phyloP scores from a whole-genome alignment of 2,329 filamentous ascomycete genomes.

The Botrytis deweyae region DNA sequence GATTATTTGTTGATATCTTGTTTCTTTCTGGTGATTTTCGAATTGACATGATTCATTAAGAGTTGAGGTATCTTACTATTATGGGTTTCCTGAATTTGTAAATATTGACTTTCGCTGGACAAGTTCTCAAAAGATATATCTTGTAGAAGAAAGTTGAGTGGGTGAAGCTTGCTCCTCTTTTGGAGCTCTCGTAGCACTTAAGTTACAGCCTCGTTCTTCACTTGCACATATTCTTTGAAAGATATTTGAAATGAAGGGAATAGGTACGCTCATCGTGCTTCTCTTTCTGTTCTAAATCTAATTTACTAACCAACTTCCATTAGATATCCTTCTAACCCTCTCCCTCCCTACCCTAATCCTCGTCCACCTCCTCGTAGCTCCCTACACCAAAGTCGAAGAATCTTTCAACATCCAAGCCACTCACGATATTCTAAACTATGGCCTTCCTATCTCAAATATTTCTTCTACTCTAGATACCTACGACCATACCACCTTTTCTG shows the following conservation, averaged over 20 bases:
- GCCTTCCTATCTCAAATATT: constrained; percentile 62
- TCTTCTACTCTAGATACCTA: constrained; percentile 62
- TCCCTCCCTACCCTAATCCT: constrained; percentile 63
- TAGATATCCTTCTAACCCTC: constrained; percentile 51
- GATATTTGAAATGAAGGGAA: constrained; percentile 31
- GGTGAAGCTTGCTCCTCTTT: constrained; percentile 7
- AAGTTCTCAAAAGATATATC: neutral
- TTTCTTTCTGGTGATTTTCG: neutral
- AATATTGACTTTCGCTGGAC: neutral
- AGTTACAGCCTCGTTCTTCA: neutral
- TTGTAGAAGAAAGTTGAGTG: constrained; percentile 3
- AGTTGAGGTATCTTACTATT: constrained; percentile 1
- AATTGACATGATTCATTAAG: neutral
- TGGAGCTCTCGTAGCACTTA: neutral
- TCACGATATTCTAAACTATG: constrained; percentile 84
- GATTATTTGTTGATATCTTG: neutral
- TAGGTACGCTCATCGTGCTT: constrained; percentile 27
- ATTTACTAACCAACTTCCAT: neutral
- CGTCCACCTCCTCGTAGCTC: constrained; percentile 70
- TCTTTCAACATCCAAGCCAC: constrained; percentile 96
- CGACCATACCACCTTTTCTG: constrained; percentile 89
- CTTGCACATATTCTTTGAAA: neutral
- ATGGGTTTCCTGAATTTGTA: neutral
- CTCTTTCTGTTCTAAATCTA: neutral
- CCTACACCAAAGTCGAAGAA: constrained; percentile 97